phyloP scores from a whole-genome alignment of 1,284 basidiomycete species.

The Microbotryomycetes sp. region DNA sequence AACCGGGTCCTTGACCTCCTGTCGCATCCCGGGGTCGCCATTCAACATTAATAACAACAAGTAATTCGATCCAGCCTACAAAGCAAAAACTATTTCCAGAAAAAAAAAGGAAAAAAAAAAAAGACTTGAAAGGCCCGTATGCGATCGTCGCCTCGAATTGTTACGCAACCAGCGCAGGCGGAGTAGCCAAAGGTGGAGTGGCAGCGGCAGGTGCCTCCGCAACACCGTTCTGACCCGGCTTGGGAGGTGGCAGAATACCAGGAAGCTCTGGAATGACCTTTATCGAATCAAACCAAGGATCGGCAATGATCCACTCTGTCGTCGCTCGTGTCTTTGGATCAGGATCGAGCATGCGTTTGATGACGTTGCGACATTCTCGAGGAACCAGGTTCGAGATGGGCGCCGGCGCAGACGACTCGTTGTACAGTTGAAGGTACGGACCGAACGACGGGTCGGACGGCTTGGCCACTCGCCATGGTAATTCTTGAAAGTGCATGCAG shows the following conservation, averaged over 20 bases:
- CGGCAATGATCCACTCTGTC: constrained; percentile 76
- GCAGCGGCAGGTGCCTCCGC: no score
- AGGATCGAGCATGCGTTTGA: constrained; percentile 94
- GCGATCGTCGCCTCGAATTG: no score
- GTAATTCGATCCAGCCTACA: no score
- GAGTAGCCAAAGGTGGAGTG: no score
- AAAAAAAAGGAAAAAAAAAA: no score
- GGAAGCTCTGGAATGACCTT: constrained; percentile 43
- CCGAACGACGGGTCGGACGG: constrained; percentile 72
- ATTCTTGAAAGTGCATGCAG: constrained; percentile 92
- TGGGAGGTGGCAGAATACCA: constrained; percentile 12
- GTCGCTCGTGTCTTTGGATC: constrained; percentile 71
- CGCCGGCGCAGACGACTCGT: constrained; percentile 41
- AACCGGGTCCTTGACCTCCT: no score
- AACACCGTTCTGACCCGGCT: no score
- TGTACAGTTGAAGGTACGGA: constrained; percentile 65
- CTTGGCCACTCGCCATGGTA: constrained; percentile 95
- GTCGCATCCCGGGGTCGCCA: no score
- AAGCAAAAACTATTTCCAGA: no score
- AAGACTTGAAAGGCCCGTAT: no score
- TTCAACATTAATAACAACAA: no score
- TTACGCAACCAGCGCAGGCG: no score
- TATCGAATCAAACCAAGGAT: constrained; percentile 73
- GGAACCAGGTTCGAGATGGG: constrained; percentile 77
- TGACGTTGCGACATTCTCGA: constrained; percentile 70